Percentiles rank a stretch among this genome's conserved stretches.
Conservation (phyloP, 805 yeast genomes). For the Ogataea wickerhamii region DNA sequence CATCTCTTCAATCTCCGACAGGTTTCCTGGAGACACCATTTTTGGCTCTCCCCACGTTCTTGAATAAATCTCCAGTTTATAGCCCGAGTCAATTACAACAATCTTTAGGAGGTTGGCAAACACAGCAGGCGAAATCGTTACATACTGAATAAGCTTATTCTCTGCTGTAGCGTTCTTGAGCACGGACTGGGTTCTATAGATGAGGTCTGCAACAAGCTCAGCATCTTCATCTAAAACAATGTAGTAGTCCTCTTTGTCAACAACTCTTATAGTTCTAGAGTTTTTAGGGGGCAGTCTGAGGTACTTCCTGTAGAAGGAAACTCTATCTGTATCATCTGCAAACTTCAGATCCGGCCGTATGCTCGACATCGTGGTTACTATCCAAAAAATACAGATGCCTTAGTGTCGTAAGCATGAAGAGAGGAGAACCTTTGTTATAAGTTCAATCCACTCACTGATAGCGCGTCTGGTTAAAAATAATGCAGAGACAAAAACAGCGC, state of each 20-base stretch:
- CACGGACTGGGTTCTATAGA: slow-evolving; percentile 81
- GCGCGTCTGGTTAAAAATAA: too few relatives aligned
- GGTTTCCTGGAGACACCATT: slow-evolving; percentile 87
- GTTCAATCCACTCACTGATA: too few relatives aligned
- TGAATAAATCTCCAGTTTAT: slow-evolving; percentile 77
- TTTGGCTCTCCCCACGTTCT: slow-evolving; percentile 54
- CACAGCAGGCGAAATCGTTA: slow-evolving; percentile 75
- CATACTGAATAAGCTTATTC: slow-evolving; percentile 47
- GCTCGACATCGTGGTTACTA: slow-evolving; percentile 22
- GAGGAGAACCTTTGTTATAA: too few relatives aligned
- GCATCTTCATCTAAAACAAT: slow-evolving; percentile 76
- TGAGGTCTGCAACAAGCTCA: slow-evolving; percentile 70
- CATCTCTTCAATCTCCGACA: slow-evolving; percentile 72
- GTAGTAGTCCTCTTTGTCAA: slow-evolving; percentile 80
- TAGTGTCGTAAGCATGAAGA: too few relatives aligned
- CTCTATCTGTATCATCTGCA: slow-evolving; percentile 47
- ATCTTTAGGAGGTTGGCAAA: slow-evolving; percentile 60
- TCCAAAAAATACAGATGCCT: neutral
- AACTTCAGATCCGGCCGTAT: slow-evolving; percentile 56
- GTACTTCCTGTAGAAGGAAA: slow-evolving; percentile 45
- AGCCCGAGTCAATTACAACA: slow-evolving; percentile 66
- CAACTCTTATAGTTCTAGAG: slow-evolving; percentile 57
- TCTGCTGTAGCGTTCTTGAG: slow-evolving; percentile 49
- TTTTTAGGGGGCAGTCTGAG: slow-evolving; percentile 47
- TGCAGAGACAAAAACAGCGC: too few relatives aligned